Percentiles rank a stretch among this genome's conserved stretches.
Evolutionary conservation across 1,139 yeast species (phyloP).

Genomic region (Saccharomyces pastorianus): DNA sequence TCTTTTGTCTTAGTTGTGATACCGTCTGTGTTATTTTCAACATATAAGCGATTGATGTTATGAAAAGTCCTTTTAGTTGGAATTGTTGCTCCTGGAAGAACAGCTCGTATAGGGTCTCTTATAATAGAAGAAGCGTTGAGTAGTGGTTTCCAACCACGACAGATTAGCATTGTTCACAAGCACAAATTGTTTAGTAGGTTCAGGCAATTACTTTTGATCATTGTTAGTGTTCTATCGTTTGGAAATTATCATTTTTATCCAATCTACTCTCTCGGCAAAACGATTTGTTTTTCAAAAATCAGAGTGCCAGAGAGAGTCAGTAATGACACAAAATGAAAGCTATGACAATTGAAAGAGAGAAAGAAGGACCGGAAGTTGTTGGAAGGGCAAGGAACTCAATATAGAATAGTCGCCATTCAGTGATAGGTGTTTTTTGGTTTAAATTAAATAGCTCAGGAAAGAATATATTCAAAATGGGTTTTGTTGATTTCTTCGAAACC

Average conservation of each 20-base stretch:
- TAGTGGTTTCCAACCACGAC: not conserved
- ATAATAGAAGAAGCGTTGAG: not conserved
- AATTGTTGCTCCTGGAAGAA: not conserved
- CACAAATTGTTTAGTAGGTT: too few species aligned
- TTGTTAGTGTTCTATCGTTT: not conserved
- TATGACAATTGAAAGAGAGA: too few species aligned
- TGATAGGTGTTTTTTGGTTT: too few species aligned
- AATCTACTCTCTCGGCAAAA: not conserved
- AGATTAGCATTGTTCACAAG: not conserved
- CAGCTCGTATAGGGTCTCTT: not conserved
- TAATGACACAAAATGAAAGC: not conserved
- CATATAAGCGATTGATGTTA: constrained; percentile 3
- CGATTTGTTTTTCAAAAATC: not conserved
- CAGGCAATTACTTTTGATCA: not conserved
- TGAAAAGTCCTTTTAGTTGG: not conserved
- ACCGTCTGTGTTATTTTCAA: constrained; percentile 44
- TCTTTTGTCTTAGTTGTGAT: constrained; percentile 74
- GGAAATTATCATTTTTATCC: not conserved
- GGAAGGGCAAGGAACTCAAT: not conserved
- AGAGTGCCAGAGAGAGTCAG: not conserved
- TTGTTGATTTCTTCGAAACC: constrained; percentile 14
- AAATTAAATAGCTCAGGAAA: too few species aligned
- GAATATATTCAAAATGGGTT: constrained; percentile 8
- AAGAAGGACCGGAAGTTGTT: not conserved
- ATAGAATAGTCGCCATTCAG: not conserved